Evolutionary conservation across 805 yeast genomes (phyloP).

Genomic region (Ogataea henricii): DNA sequence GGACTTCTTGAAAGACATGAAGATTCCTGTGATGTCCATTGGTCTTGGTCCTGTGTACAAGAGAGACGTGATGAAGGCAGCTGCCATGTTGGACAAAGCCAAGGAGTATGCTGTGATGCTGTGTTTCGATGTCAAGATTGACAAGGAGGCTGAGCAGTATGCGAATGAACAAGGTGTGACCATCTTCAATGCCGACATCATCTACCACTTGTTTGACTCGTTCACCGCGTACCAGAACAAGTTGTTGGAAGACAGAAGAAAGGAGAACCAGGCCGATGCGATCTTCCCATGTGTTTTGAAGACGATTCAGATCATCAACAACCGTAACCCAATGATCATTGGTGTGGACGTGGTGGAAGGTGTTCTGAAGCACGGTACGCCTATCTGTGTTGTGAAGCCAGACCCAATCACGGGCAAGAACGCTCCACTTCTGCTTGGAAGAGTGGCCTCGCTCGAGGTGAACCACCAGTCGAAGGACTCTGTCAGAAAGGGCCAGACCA

Average conservation of each 20-base stretch:
- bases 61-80: constrained; percentile 97
- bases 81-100: constrained; percentile 95
- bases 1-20: constrained; percentile 97
- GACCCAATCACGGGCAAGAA: constrained; percentile 84
- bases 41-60: constrained; percentile 98
- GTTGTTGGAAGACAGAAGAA: constrained; percentile 85
- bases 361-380: constrained; percentile 85
- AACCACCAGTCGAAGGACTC: constrained; percentile 81
- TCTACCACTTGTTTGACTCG: constrained; percentile 93
- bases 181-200: constrained; percentile 94
- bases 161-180: constrained; percentile 91
- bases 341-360: constrained; percentile 98
- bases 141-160: constrained; percentile 97
- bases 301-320: constrained; percentile 94
- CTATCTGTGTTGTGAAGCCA: constrained; percentile 87
- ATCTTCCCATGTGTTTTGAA: constrained; percentile 94
- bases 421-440: constrained; percentile 75
- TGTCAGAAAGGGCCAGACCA: constrained; percentile 92
- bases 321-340: constrained; percentile 98
- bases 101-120: constrained; percentile 96
- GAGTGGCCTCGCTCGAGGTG: constrained; percentile 90
- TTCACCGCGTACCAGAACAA: constrained; percentile 90
- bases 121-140: constrained; percentile 96
- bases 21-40: constrained; percentile 98
- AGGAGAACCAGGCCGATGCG: constrained; percentile 84